These are phyloP conservation scores for Candida broadrunensis DNA, from an alignment of 805 yeast genomes.

Conservation along the genomic window DNA sequence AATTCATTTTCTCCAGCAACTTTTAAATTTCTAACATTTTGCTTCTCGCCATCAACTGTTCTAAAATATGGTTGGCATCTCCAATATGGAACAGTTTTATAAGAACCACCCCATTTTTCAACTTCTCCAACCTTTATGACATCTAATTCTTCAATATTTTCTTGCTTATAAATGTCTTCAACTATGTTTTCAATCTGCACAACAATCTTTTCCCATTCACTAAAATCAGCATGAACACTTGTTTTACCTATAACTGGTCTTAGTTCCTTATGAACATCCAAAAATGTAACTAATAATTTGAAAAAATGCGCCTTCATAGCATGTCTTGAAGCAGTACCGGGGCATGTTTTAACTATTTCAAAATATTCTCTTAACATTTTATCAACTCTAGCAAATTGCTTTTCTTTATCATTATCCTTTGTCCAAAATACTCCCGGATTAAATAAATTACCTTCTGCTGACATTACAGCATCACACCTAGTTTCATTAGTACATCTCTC, in stretches of 20 bases:
- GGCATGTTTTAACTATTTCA: slow-evolving; percentile 65
- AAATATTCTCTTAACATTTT: slow-evolving; percentile 79
- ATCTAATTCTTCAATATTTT: slow-evolving; percentile 56
- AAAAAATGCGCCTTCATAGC: slow-evolving; percentile 94
- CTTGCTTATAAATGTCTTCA: slow-evolving; percentile 47
- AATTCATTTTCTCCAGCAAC: slow-evolving; percentile 31
- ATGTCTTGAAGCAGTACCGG: slow-evolving; percentile 69
- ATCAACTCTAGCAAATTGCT: slow-evolving; percentile 84
- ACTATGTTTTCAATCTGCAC: slow-evolving; percentile 67
- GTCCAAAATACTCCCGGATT: slow-evolving; percentile 90
- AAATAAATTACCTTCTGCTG: slow-evolving; percentile 92
- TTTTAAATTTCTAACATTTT: slow-evolving; percentile 33
- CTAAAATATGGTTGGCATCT: slow-evolving; percentile 95
- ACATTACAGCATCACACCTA: slow-evolving; percentile 89
- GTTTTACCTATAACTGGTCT: slow-evolving; percentile 66
- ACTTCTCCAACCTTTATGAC: slow-evolving; percentile 49
- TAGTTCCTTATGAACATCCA: slow-evolving; percentile 72
- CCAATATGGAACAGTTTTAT: slow-evolving; percentile 88
- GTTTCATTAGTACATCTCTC: slow-evolving; percentile 62
- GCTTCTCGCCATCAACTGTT: slow-evolving; percentile 72
- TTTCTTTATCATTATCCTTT: slow-evolving; percentile 48
- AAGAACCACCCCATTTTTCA: slow-evolving; percentile 76
- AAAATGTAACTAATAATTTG: slow-evolving; percentile 78
- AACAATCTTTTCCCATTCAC: slow-evolving; percentile 53
- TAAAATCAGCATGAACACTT: slow-evolving; percentile 34